Conservation (phyloP, 306 rosid genomes). For the Citrullus colocynthis region DNA sequence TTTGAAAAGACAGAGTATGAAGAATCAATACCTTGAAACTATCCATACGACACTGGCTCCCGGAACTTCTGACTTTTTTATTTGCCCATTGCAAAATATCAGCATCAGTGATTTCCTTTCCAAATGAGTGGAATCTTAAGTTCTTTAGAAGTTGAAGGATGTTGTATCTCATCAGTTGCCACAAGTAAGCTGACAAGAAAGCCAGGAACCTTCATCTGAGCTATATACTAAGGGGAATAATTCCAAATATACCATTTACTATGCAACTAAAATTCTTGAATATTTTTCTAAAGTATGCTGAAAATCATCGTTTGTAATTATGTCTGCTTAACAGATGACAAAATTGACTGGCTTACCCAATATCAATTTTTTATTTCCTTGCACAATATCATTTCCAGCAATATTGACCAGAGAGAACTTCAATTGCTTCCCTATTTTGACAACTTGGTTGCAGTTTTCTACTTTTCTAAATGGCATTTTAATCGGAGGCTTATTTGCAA, state of each 20-base stretch:
- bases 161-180: slow-evolving; percentile 95
- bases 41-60: slow-evolving; percentile 62
- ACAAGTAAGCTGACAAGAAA: slow-evolving; percentile 62
- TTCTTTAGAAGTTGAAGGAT: slow-evolving; percentile 83
- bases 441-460: slow-evolving; percentile 96
- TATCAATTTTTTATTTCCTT: slow-evolving; percentile 83
- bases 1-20: not conserved
- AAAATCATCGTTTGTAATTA: not conserved
- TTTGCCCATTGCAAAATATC: slow-evolving; percentile 95
- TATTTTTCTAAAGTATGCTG: not conserved
- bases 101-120: slow-evolving; percentile 80
- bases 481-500: slow-evolving; percentile 88
- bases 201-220: slow-evolving; percentile 8
- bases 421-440: slow-evolving; percentile 80
- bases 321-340: not conserved
- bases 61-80: slow-evolving; percentile 54
- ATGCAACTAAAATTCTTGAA: not conserved
- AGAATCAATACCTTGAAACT: slow-evolving; percentile 62
- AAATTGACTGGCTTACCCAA: slow-evolving; percentile 38
- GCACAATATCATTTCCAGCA: slow-evolving; percentile 97
- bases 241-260: not conserved
- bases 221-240: not conserved
- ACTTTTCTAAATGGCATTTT: slow-evolving; percentile 97
- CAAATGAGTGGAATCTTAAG: slow-evolving; percentile 85
- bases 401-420: slow-evolving; percentile 85